These are phyloP conservation scores for Oldenlandia corymbosa DNA, from an alignment of 257 asterid species.

Conservation along the genomic window DNA sequence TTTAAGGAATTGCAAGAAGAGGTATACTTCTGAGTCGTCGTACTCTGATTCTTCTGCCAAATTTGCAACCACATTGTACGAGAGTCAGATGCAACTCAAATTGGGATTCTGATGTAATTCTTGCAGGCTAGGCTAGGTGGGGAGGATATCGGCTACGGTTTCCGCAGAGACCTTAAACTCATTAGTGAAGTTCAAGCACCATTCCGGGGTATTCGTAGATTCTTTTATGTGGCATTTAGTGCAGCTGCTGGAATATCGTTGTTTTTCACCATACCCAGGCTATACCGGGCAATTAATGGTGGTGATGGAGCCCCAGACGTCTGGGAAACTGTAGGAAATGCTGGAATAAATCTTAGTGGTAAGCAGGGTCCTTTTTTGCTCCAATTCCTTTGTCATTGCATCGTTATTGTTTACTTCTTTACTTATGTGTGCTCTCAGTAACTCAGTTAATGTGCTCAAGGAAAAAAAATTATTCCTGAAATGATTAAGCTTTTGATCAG, in stretches of 20 bases:
- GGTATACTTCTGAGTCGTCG: slow-evolving; percentile 40
- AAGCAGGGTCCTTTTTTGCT: slow-evolving; percentile 17
- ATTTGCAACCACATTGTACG: background rate
- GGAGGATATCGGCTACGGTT: slow-evolving; percentile 86
- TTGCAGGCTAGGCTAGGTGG: slow-evolving; percentile 88
- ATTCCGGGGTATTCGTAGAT: slow-evolving; percentile 81
- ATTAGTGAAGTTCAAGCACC: slow-evolving; percentile 99
- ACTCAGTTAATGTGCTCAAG: background rate
- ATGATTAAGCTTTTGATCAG: slow-evolving; percentile 56
- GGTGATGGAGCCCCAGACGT: slow-evolving; percentile 85
- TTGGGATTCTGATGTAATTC: slow-evolving; percentile 4
- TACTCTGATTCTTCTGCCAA: background rate
- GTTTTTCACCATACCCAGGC: slow-evolving; percentile 68
- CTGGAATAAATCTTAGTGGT: slow-evolving; percentile 80
- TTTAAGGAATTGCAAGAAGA: slow-evolving; percentile 94
- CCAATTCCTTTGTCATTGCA: background rate
- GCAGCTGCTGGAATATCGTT: slow-evolving; percentile 93
- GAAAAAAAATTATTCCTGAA: slow-evolving; percentile 16
- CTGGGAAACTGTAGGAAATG: slow-evolving; percentile 62
- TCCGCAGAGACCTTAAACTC: slow-evolving; percentile 92
- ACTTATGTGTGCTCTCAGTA: background rate
- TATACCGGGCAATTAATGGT: slow-evolving; percentile 62
- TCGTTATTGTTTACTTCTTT: background rate
- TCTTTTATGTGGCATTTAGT: slow-evolving; percentile 77
- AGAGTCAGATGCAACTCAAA: slow-evolving; percentile 5